phyloP scores from a whole-genome alignment of 441 rosid species.

The Lepidium campestre region DNA sequence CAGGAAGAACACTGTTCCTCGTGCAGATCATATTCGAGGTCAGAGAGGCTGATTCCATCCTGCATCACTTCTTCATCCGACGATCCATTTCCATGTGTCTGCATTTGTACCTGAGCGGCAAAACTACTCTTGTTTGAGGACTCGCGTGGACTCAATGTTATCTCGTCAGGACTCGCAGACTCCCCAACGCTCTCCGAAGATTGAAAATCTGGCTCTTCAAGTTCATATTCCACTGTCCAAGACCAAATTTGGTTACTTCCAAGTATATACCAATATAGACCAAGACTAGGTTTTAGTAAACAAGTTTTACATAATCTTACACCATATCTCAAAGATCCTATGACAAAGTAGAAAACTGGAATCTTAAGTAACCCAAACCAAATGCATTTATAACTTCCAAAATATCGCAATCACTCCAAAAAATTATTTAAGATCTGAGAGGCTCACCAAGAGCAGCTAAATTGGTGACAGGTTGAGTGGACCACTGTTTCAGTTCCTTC shows the following conservation, averaged over 20 bases:
- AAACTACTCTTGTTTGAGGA: constrained; percentile 1
- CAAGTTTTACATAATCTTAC: neutral
- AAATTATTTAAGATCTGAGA: neutral
- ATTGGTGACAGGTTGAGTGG: neutral
- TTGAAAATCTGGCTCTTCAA: neutral
- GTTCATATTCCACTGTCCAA: neutral
- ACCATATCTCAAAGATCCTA: neutral
- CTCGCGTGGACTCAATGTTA: constrained; percentile 7
- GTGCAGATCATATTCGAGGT: neutral
- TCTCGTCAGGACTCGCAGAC: neutral
- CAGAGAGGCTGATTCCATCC: constrained; percentile 13
- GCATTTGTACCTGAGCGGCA: neutral
- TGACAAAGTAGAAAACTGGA: neutral
- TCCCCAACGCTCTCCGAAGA: neutral
- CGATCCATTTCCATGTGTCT: neutral
- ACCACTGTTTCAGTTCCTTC: neutral
- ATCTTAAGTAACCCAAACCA: neutral
- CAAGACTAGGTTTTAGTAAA: neutral
- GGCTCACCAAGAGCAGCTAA: constrained; percentile 2
- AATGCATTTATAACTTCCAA: neutral
- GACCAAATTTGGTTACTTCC: neutral
- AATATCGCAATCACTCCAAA: neutral
- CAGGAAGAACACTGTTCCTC: neutral
- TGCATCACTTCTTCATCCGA: neutral
- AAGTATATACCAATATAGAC: neutral